phyloP scores from a whole-genome alignment of 2,329 filamentous ascomycete genomes.

The Phialemonium atrogriseum region DNA sequence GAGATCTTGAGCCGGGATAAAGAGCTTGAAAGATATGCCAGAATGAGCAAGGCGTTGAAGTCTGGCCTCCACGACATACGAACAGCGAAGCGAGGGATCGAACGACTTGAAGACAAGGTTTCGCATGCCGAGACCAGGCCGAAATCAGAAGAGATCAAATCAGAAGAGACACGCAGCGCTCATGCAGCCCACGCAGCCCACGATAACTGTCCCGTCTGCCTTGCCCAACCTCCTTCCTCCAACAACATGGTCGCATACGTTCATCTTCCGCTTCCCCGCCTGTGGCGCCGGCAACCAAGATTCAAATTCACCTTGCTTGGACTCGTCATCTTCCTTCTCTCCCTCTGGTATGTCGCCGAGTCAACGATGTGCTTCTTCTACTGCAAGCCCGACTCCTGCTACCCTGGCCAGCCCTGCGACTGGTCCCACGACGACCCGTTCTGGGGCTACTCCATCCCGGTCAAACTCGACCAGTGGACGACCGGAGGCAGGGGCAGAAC shows the following conservation, averaged over 20 bases:
- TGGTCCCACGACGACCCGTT: slow-evolving; percentile 51
- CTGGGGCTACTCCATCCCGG: slow-evolving; percentile 51
- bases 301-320: slow-evolving; percentile 43
- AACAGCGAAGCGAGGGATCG: slow-evolving; percentile 48
- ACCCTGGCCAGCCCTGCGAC: slow-evolving; percentile 33
- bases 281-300: slow-evolving; percentile 34
- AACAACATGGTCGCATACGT: slow-evolving; percentile 24
- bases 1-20: slow-evolving; percentile 21
- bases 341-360: slow-evolving; percentile 49
- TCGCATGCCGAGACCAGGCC: slow-evolving; percentile 24
- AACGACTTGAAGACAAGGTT: slow-evolving; percentile 46
- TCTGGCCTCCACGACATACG: slow-evolving; percentile 44
- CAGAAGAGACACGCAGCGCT: not conserved
- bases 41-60: slow-evolving; percentile 45
- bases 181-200: not conserved
- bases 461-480: slow-evolving; percentile 55
- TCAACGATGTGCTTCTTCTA: slow-evolving; percentile 42
- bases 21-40: slow-evolving; percentile 35
- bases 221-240: slow-evolving; percentile 1
- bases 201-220: slow-evolving; percentile 11
- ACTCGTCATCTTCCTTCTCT: slow-evolving; percentile 30
- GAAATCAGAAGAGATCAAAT: not conserved
- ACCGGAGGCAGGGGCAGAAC: slow-evolving; percentile 42
- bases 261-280: slow-evolving; percentile 34
- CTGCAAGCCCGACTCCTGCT: slow-evolving; percentile 45